phyloP scores from a whole-genome alignment of 768 basidiomycete genomes.

The Calocybe gangraenosa region DNA sequence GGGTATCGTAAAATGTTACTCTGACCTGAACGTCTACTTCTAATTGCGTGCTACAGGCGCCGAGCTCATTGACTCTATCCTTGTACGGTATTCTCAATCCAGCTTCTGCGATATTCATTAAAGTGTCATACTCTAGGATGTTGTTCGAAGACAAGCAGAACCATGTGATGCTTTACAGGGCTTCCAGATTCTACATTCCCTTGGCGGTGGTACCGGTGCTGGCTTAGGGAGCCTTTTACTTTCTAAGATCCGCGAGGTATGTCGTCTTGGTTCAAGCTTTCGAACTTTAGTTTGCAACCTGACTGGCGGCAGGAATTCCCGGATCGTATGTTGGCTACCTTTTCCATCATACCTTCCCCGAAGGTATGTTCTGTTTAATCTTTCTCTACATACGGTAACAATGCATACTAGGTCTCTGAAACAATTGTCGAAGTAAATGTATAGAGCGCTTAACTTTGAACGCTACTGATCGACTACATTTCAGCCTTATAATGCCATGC shows the following conservation, averaged over 20 bases:
- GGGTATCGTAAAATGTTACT: slow-evolving; percentile 37
- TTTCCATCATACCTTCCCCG: slow-evolving; percentile 50
- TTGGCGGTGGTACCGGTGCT: slow-evolving; percentile 90
- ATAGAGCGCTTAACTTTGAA: slow-evolving; percentile 29
- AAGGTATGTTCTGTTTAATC: slow-evolving; percentile 27
- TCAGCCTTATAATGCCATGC: slow-evolving; percentile 81
- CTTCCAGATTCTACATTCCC: slow-evolving; percentile 83
- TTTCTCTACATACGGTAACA: background rate
- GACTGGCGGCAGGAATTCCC: slow-evolving; percentile 39
- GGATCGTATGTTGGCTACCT: slow-evolving; percentile 53
- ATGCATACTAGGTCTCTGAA: slow-evolving; percentile 39
- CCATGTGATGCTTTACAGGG: slow-evolving; percentile 85
- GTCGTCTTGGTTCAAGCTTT: slow-evolving; percentile 28
- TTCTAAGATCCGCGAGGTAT: slow-evolving; percentile 76
- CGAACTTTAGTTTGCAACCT: slow-evolving; percentile 1
- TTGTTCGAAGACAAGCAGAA: slow-evolving; percentile 78
- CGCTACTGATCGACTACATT: slow-evolving; percentile 45
- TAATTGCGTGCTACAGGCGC: slow-evolving; percentile 50
- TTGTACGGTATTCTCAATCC: slow-evolving; percentile 34
- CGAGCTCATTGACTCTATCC: slow-evolving; percentile 82
- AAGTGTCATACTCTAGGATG: slow-evolving; percentile 41
- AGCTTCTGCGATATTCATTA: background rate
- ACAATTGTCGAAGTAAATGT: slow-evolving; percentile 60
- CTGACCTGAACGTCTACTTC: background rate
- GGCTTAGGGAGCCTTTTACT: slow-evolving; percentile 80